phyloP scores from a whole-genome alignment of 108 stramenopile species.

The Cyclotella kingstonii region DNA sequence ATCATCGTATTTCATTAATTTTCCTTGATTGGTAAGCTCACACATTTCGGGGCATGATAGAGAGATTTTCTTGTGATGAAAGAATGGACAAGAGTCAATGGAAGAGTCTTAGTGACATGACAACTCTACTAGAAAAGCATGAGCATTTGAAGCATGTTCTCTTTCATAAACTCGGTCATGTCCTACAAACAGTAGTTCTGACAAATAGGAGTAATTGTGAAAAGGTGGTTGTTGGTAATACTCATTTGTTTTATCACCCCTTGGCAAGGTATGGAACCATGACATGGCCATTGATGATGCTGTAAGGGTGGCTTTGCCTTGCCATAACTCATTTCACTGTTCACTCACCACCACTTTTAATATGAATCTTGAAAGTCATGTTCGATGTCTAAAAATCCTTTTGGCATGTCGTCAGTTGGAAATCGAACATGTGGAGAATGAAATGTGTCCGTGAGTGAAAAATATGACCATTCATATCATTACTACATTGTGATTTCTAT shows the following conservation, averaged over 20 bases:
- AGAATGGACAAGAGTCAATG: slow-evolving; percentile 32
- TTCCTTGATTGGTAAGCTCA: not conserved
- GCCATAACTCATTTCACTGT: no score
- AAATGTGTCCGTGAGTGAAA: slow-evolving; percentile 23
- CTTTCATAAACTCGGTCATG: slow-evolving; percentile 51
- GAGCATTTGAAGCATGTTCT: slow-evolving; percentile 43
- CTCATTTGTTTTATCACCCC: slow-evolving; percentile 80
- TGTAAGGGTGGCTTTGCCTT: no score
- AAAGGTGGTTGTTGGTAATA: slow-evolving; percentile 56
- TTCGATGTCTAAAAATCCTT: slow-evolving; percentile 59
- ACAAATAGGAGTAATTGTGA: slow-evolving; percentile 9
- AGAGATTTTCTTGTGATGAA: slow-evolving; percentile 19
- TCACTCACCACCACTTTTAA: no score
- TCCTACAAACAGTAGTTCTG: slow-evolving; percentile 52
- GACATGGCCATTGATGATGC: no score
- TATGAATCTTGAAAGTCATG: no score
- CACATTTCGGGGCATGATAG: slow-evolving; percentile 49
- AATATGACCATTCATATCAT: no score
- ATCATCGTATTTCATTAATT: no score
- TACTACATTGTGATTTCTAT: no score
- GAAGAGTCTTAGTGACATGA: slow-evolving; percentile 44
- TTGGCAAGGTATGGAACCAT: slow-evolving; percentile 30
- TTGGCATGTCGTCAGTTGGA: slow-evolving; percentile 52
- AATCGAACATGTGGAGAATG: slow-evolving; percentile 28
- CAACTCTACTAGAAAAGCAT: slow-evolving; percentile 36